Evolutionary conservation across 169 alveolate genomes (phyloP).

Genomic region (Plasmodium coatneyi): DNA sequence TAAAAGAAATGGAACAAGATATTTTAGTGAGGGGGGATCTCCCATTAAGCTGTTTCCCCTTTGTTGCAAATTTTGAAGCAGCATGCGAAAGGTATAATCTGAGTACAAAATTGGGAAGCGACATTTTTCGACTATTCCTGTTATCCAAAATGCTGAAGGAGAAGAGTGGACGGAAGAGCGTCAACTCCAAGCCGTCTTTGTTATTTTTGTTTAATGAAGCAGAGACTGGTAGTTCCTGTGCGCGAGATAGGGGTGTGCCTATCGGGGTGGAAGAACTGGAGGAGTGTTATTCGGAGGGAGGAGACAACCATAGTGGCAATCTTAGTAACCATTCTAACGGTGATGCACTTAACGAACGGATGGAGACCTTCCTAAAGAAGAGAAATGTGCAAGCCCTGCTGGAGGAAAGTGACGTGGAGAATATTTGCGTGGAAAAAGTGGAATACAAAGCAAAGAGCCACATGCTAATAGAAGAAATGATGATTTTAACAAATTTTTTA

Average conservation of each 20-base stretch:
- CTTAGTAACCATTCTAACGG: not conserved
- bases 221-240: not conserved
- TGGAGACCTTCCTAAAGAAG: conserved; percentile 3
- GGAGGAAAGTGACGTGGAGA: conserved; percentile 59
- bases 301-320: not conserved
- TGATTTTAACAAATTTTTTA: conserved; percentile 84
- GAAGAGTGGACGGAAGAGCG: conserved; percentile 41
- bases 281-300: not conserved
- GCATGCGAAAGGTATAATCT: conserved; percentile 10
- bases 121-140: conserved; percentile 43
- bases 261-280: conserved; percentile 10
- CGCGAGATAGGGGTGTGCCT: not conserved
- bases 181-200: conserved; percentile 11
- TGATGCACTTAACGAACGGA: not conserved
- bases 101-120: conserved; percentile 46
- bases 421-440: conserved; percentile 18
- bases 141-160: conserved; percentile 44
- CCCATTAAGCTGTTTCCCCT: not conserved
- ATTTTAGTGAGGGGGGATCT: conserved; percentile 33
- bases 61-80: conserved; percentile 13
- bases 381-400: not conserved
- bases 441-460: conserved; percentile 81
- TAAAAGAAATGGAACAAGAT: conserved; percentile 4
- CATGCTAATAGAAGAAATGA: conserved; percentile 87
- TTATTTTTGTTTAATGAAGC: conserved; percentile 17